Evolutionary conservation across 352 stramenopile genomes (phyloP), one percentile per base, ranked within the genome.

Genomic region (Aphanomyces euteiches): DNA sequence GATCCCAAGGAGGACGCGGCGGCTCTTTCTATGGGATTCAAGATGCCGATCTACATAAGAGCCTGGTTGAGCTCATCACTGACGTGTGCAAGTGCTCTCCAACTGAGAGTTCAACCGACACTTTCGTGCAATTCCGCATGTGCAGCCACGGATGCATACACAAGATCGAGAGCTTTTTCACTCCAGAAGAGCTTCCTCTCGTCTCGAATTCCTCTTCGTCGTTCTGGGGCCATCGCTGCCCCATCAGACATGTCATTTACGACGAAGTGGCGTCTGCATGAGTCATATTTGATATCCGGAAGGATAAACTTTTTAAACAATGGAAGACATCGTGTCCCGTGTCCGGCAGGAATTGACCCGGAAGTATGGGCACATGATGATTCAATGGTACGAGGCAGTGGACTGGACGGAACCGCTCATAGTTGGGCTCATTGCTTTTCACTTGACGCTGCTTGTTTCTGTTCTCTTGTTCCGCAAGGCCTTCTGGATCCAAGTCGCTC

Each of bases 381-480:
- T 89, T 7, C 76, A 83, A 56, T 94, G 86, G 86, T 94, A 92
- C 74, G 84, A 94, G 67, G 79, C 83, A 7, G 81, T 95, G 43
- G 74, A 95, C 75, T 95, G 87, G 87, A 82, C 56, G 1, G 87
- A 95, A 72, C 85, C 84, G 47, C 73, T 93, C 7, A 78, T 95
- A 39, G 66, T 87, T 36, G 82, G 84, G 15, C 73, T 88, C 13
- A 61, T 93, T 10, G 47, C 28, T 10, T 81, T 84, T 65, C 85
- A 95, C 72, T 43, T 80, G 3, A 53, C 79, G 54, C 81, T 95
- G 10, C 74, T 91, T 66, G 50, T 66, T 36, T 63, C 75, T 19
- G 77, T 93, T 28, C 81, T 88, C 50, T 56, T 89, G 34, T 77
- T 79, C 43, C 83, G 84, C 74, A 80, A 89, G 58, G 74, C 79